Base-by-base conservation (phyloP, 805 yeast species). In the Danielozyma ontarioensis region DNA sequence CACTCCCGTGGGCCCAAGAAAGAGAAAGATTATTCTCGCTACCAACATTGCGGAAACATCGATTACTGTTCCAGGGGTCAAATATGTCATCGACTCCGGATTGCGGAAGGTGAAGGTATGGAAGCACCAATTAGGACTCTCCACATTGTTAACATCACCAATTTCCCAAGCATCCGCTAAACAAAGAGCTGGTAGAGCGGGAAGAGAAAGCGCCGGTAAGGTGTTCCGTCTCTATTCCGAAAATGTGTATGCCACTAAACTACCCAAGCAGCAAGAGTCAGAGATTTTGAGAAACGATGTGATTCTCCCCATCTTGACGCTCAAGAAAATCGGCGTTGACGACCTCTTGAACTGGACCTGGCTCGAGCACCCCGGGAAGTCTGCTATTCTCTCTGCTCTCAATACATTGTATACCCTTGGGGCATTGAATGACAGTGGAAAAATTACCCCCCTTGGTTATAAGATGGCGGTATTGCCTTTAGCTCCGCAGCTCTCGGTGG, bases 11-110 rank as follows among this genome's bases (percentile, higher is more conserved):
- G 73, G 78, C 21, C 60, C 71, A n/a, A 70, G 80, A 47, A 76
- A 76, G 49, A 73, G 98, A 44, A 93, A 93, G 54, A 80, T 93
- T 27, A 84, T 93, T 18, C 61, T 93, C 37, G 87, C 97, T 5
- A 93, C 99, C 1, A 93, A 93, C 54, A 88, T 93, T 46, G 98
- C 99, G 1, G 99, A 93, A 64, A 93, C 99, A 0, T 93, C 98
- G 19, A 80, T 93, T 40, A 93, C 99, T 3, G 93, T 93, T 23
- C 80, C 95, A 11, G 98, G 98, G 2, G 93, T 93, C 13, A 76
- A 86, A 44, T 93, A 85, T 50, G 97, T 93, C 6, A 71, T 93
- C 16, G 99, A 93, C 58, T 76, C 94, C 0, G 99, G 99, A 0
- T 64, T 90, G 31, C 72, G 97, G 36, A 93, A 93, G 52, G 94